Evolutionary conservation across 75 land plant genomes (phyloP).

Genomic region (Cryptomeria japonica): DNA sequence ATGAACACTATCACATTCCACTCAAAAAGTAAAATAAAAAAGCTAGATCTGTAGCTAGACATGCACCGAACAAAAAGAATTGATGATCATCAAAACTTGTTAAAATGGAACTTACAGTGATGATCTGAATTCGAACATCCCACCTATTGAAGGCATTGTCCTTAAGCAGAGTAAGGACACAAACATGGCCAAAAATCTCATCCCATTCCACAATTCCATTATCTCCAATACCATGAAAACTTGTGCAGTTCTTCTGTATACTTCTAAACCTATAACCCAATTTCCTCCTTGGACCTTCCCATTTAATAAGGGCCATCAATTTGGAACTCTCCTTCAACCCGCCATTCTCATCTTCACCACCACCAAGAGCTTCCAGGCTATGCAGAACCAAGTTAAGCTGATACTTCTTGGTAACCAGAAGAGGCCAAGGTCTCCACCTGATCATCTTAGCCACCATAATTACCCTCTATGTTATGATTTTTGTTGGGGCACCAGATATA

Average conservation of each 20-base stretch:
- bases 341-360: slow-evolving; percentile 15
- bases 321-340: neutral
- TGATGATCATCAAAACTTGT: neutral
- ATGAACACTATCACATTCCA: neutral
- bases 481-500: too few species aligned
- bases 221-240: slow-evolving; percentile 10
- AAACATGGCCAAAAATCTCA: slow-evolving; percentile 34
- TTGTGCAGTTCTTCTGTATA: slow-evolving; percentile 25
- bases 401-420: slow-evolving; percentile 21
- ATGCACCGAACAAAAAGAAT: neutral
- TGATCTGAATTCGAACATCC: slow-evolving; percentile 28
- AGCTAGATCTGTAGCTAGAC: neutral
- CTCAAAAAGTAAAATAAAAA: neutral
- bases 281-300: slow-evolving; percentile 35
- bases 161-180: slow-evolving; percentile 23
- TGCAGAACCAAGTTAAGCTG: slow-evolving; percentile 32
- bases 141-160: slow-evolving; percentile 27
- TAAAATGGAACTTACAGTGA: slow-evolving; percentile 26
- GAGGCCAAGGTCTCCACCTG: slow-evolving; percentile 35
- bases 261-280: slow-evolving; percentile 37
- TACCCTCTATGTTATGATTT: neutral
- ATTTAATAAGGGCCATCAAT: slow-evolving; percentile 21
- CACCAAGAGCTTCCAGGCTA: slow-evolving; percentile 24
- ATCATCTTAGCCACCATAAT: slow-evolving; percentile 44
- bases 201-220: slow-evolving; percentile 31